Percentiles rank a stretch among this genome's conserved stretches.
phyloP scores from a whole-genome alignment of 306 rosid species.

The Delonix regia region DNA sequence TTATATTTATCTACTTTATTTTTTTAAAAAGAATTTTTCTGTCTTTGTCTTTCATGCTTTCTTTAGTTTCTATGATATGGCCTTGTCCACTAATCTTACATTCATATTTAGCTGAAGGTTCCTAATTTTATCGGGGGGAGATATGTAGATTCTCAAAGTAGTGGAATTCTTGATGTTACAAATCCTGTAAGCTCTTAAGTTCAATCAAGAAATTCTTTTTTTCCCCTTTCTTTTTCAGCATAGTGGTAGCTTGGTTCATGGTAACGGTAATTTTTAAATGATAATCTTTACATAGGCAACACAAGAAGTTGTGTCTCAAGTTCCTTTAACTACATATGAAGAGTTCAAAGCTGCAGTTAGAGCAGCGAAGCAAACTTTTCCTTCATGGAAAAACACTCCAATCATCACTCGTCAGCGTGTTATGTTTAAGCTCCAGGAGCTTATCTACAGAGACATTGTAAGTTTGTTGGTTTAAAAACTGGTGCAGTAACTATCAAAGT shows the following conservation, averaged over 20 bases:
- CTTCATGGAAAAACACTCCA: constrained; percentile 68
- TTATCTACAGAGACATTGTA: constrained; percentile 73
- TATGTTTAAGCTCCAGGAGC: constrained; percentile 77
- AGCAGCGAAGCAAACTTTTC: constrained; percentile 81
- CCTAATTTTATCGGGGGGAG: constrained; percentile 76
- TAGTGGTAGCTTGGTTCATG: constrained; percentile 15
- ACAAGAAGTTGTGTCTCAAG: constrained; percentile 80
- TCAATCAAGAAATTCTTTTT: background rate
- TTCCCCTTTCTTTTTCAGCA: background rate
- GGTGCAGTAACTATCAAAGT: background rate
- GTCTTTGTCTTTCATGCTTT: constrained; percentile 7
- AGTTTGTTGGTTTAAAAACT: constrained; percentile 32
- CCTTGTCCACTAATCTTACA: constrained; percentile 37
- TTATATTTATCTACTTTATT: background rate
- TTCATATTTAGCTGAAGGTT: constrained; percentile 63
- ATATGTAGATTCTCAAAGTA: constrained; percentile 56
- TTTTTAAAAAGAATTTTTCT: constrained; percentile 8
- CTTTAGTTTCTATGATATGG: constrained; percentile 17
- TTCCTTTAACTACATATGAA: constrained; percentile 65
- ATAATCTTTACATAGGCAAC: constrained; percentile 62
- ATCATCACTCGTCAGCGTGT: constrained; percentile 62
- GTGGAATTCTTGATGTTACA: constrained; percentile 53
- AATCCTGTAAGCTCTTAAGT: constrained; percentile 64
- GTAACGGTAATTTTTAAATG: constrained; percentile 28
- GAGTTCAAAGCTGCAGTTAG: constrained; percentile 76